These are phyloP conservation scores for Umbelopsis sp. DNA, from an alignment of 192 early-diverging fungal genomes.

Conservation along the genomic window DNA sequence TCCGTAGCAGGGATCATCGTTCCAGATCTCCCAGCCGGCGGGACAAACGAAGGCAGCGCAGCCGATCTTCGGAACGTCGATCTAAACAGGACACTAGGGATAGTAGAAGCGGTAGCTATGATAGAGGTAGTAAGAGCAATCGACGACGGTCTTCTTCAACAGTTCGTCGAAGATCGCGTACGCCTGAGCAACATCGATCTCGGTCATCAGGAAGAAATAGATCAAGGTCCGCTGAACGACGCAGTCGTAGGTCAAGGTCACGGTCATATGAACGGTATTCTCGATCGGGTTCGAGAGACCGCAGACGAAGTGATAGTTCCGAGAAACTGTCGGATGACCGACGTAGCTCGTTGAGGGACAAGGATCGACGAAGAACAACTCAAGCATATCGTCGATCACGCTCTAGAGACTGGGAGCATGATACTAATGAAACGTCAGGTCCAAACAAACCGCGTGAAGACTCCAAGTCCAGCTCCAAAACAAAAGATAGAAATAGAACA, in stretches of 20 bases:
- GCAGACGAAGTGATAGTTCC: constrained; percentile 3
- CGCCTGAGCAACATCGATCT: constrained; percentile 9
- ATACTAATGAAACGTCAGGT: not conserved
- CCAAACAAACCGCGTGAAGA: not conserved
- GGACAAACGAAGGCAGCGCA: constrained; percentile 1
- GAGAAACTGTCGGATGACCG: constrained; percentile 1
- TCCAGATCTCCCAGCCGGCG: not conserved
- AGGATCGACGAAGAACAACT: not conserved
- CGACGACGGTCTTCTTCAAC: constrained; percentile 4
- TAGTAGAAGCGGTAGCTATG: constrained; percentile 7
- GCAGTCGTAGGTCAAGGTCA: not conserved
- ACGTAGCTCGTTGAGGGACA: constrained; percentile 4
- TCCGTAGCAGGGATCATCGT: not conserved
- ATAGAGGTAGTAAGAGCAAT: constrained; percentile 1
- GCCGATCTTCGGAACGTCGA: not conserved
- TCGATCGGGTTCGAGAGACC: not conserved
- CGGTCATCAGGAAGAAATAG: not conserved
- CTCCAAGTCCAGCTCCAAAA: not conserved
- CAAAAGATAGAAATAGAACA: not conserved
- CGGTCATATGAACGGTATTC: constrained; percentile 15
- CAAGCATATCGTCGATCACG: constrained; percentile 10
- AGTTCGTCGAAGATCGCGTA: constrained; percentile 1
- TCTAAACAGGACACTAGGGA: not conserved
- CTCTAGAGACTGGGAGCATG: constrained; percentile 3
- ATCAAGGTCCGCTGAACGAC: constrained; percentile 15